phyloP scores from a whole-genome alignment of 2,329 filamentous ascomycete genomes.

The Penicillium corylophilum region DNA sequence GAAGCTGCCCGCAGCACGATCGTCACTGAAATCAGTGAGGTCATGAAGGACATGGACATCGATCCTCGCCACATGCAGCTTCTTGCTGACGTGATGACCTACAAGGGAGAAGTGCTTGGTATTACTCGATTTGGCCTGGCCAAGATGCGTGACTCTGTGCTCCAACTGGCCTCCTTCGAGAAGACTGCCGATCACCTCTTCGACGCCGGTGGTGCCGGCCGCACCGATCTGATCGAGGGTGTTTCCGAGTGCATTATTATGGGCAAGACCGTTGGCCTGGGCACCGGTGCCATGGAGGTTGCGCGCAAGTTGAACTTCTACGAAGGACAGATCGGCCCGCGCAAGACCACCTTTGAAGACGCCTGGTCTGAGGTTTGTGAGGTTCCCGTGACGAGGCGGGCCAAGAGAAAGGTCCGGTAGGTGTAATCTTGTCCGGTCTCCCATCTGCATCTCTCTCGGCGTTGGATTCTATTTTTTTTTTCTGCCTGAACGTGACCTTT shows the following conservation, averaged over 20 bases:
- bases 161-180: conserved; percentile 94
- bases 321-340: conserved; percentile 57
- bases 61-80: conserved; percentile 98
- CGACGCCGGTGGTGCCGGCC: conserved; percentile 88
- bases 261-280: conserved; percentile 89
- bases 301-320: conserved; percentile 72
- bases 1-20: conserved; percentile 91
- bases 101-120: conserved; percentile 93
- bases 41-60: conserved; percentile 94
- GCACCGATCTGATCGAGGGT: conserved; percentile 87
- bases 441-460: conserved; percentile 23
- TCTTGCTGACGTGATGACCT: conserved; percentile 97
- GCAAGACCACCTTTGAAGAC: conserved; percentile 68
- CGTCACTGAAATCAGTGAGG: conserved; percentile 77
- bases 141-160: conserved; percentile 92
- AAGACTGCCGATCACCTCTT: conserved; percentile 98
- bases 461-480: conserved; percentile 14
- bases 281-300: conserved; percentile 89
- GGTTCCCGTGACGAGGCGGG: conserved; percentile 13
- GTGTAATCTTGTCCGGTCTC: conserved; percentile 5
- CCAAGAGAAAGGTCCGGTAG: conserved; percentile 17
- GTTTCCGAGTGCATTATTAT: conserved; percentile 98
- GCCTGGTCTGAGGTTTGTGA: conserved; percentile 39
- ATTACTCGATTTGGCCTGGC: conserved; percentile 95
- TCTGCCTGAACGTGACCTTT: conserved; percentile 1